Conservation (phyloP, 2,329 filamentous ascomycete genomes). For the Phoma sp. region DNA sequence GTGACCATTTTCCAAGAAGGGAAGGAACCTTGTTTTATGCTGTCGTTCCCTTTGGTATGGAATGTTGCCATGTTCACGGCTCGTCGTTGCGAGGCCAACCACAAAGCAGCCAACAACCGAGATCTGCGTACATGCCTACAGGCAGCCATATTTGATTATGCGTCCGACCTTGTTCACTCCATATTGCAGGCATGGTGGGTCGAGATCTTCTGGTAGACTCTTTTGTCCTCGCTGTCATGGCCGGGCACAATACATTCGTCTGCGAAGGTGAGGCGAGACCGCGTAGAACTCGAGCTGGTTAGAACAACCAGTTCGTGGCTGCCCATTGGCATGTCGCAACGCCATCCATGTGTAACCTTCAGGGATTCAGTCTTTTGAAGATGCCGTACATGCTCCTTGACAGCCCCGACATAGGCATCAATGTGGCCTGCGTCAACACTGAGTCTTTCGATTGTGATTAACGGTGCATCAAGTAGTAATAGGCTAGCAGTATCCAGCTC, state of each 20-base stretch:
- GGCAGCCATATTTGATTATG: neutral
- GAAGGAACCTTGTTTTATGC: neutral
- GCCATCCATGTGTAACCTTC: constrained; percentile 32
- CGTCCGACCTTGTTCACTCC: constrained; percentile 15
- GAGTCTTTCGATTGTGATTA: constrained; percentile 33
- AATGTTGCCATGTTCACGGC: neutral
- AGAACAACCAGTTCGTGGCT: constrained; percentile 33
- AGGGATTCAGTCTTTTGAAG: constrained; percentile 22
- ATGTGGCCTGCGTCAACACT: constrained; percentile 18
- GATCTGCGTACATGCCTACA: neutral
- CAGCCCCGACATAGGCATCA: constrained; percentile 22
- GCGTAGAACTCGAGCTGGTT: constrained; percentile 28
- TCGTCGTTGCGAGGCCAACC: neutral
- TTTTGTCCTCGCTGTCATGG: constrained; percentile 12
- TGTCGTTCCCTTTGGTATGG: neutral
- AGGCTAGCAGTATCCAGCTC: constrained; percentile 28
- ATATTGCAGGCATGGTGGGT: constrained; percentile 29
- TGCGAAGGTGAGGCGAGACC: constrained; percentile 25
- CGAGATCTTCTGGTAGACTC: constrained; percentile 21
- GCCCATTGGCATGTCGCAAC: constrained; percentile 30
- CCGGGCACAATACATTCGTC: constrained; percentile 8
- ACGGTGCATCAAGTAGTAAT: constrained; percentile 33
- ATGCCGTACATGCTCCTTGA: constrained; percentile 20
- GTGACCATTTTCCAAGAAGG: constrained; percentile 6
- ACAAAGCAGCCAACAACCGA: neutral